Evolutionary conservation across 2,329 filamentous ascomycete species (phyloP), one percentile per base, ranked within the genome.

Genomic region (Cadophora gregata): DNA sequence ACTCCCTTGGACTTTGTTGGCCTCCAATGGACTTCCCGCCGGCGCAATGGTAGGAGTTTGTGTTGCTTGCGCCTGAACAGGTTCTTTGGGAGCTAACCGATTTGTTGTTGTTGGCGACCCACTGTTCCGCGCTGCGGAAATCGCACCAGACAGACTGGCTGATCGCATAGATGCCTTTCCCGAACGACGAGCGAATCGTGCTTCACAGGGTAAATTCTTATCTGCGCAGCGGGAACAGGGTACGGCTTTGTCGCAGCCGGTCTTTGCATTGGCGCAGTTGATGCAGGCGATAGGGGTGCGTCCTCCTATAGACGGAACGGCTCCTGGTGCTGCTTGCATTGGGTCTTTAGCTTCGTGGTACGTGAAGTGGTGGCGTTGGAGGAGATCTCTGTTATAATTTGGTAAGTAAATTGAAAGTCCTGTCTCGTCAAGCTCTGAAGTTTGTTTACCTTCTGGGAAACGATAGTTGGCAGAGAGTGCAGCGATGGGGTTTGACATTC

Each of bases 401-500:
- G 59, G 47, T 75, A 29, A 71, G 68, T 62, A 56, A 59, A 21
- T 21, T 45, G 25, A 36, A 19, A 48, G 38, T 51, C 36, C 63
- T 50, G 16, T 42, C 3, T 36, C 8, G 3, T 36, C 51, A 31
- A 14, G 38, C 25, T 33, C 33, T 38, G 36, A 21, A 31, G 42
- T 27, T 58, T 31, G 72, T 77, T 70, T 77, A 82, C 83, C 81
- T 82, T 76, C 84, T 75, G 29, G 82, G 79, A 74, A 85, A 86
- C 3, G 80, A 82, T 5, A 86, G 76, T 56, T 82, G 80, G 70
- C 84, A 86, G 42, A 78, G 77, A 63, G 77, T 78, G 70, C 84
- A 86, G 47, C 81, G 79, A 70, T 85, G 80, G 12, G 84, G 84
- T 73, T 86, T 86, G 50, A 86, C 82, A 71, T 85, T 84, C 66